These are phyloP conservation scores for Crucibulum laeve DNA, from an alignment of 768 basidiomycete species.

Conservation along the genomic window DNA sequence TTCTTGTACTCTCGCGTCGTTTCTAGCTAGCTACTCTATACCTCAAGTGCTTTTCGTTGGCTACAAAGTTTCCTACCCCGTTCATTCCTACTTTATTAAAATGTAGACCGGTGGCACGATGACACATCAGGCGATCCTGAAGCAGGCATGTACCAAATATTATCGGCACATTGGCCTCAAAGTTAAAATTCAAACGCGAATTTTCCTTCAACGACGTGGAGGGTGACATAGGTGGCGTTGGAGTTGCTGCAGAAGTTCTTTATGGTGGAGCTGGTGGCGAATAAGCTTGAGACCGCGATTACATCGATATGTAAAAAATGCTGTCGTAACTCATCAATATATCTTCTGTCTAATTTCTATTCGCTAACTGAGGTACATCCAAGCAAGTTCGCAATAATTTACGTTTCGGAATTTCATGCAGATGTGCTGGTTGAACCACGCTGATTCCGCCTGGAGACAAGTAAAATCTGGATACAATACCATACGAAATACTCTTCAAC, in stretches of 20 bases:
- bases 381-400: too few relatives aligned
- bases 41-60: slow-evolving; percentile 91
- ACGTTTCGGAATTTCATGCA: too few relatives aligned
- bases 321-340: too few relatives aligned
- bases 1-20: slow-evolving; percentile 1
- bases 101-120: slow-evolving; percentile 89
- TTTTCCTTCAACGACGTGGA: slow-evolving; percentile 77
- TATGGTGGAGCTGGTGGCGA: slow-evolving; percentile 34
- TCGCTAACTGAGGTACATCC: background rate
- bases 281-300: slow-evolving; percentile 47
- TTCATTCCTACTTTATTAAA: slow-evolving; percentile 94
- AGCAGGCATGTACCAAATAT: slow-evolving; percentile 80
- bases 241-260: slow-evolving; percentile 34
- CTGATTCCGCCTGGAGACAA: too few relatives aligned
- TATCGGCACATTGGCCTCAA: slow-evolving; percentile 63
- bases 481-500: too few relatives aligned
- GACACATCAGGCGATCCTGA: slow-evolving; percentile 81
- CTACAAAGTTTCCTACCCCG: slow-evolving; percentile 96
- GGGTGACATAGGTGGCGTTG: slow-evolving; percentile 23
- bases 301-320: slow-evolving; percentile 50
- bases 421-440: too few relatives aligned
- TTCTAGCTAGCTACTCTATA: slow-evolving; percentile 83
- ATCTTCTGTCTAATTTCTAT: slow-evolving; percentile 1
- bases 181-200: slow-evolving; percentile 77
- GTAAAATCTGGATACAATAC: too few relatives aligned